Base-by-base conservation (phyloP, 805 yeast species). In the Monosporozyma yasuniensis region DNA sequence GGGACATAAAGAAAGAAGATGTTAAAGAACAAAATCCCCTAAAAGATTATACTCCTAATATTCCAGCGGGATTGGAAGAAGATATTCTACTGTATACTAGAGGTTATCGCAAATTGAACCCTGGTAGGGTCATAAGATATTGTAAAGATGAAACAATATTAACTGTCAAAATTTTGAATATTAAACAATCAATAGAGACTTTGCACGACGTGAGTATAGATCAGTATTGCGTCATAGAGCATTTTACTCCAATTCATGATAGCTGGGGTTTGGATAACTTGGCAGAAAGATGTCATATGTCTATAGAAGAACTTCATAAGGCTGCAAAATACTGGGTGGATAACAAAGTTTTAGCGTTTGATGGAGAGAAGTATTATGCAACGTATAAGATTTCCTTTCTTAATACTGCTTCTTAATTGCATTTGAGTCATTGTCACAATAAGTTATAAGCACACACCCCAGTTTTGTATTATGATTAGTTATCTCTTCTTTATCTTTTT, bases 101-200 rank as follows among this genome's bases (percentile, higher is more conserved):
- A 2, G 58, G 60, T 2, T 91, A 71, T 61, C 57, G 70, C 4
- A 52, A 59, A 0, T 50, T 71, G 19, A 79, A 83, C 54, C 69
- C 69, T 16, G 88, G 88, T 0, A 71, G 96, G 48, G 70, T 70
- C 39, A 65, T 91, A 47, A 70, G 72, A 35, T 68, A 84, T 57
- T 60, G 83, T 32, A 80, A 82, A 2, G 74, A 77, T 42, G 63
- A 78, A 42, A 95, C 96, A 0, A 58, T 68, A 0, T 89, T 86
- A 0, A 75, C 73, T 4, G 55, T 93, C 1, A 79, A 78, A 3
- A 64, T 91, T 9, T 77, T 71, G 38, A 64, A 84, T n/a, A 70
- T 70, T 12, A 81, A 76, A 7, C 12, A 32, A 14, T 8, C 4
- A 22, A 12, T 34, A 2, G 16, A 46, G 19, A n/a, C 16, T 11